Conservation (phyloP, 345 rosid genomes). For the Syzygium oleosum region DNA sequence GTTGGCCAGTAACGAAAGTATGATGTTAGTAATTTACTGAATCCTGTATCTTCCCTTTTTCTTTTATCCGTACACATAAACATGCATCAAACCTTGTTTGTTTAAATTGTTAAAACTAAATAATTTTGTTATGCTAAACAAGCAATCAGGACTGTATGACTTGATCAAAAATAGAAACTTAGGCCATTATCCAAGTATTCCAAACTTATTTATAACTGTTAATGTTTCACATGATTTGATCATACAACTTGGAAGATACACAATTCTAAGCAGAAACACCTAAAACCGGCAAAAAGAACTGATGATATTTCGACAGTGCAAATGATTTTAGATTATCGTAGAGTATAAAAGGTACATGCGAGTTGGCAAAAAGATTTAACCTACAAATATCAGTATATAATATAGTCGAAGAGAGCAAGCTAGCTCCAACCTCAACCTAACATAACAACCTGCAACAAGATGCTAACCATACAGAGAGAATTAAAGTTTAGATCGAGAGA, state of each 20-base stretch:
- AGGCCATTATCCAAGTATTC: not conserved
- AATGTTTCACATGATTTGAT: not conserved
- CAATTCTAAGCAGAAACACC: not conserved
- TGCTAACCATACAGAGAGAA: not conserved
- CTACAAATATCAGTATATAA: not conserved
- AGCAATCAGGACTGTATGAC: not conserved
- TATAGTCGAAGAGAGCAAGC: not conserved
- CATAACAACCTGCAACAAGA: not conserved
- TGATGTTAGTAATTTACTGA: not conserved
- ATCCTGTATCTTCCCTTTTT: not conserved
- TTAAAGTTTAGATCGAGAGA: not conserved
- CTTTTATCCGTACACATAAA: not conserved
- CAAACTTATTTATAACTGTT: not conserved
- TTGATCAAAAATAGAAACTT: not conserved
- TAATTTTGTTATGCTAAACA: not conserved
- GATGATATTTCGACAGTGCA: not conserved
- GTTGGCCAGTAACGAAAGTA: not conserved
- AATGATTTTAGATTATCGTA: accelerated
- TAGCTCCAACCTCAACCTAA: not conserved
- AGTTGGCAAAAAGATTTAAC: not conserved
- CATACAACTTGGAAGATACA: not conserved
- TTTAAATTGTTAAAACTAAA: not conserved
- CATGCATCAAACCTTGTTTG: not conserved
- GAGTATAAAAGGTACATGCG: not conserved
- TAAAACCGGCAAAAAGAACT: not conserved